Base-by-base conservation (phyloP, 1,284 basidiomycete genomes). In the Singerocomus inundabilis region DNA sequence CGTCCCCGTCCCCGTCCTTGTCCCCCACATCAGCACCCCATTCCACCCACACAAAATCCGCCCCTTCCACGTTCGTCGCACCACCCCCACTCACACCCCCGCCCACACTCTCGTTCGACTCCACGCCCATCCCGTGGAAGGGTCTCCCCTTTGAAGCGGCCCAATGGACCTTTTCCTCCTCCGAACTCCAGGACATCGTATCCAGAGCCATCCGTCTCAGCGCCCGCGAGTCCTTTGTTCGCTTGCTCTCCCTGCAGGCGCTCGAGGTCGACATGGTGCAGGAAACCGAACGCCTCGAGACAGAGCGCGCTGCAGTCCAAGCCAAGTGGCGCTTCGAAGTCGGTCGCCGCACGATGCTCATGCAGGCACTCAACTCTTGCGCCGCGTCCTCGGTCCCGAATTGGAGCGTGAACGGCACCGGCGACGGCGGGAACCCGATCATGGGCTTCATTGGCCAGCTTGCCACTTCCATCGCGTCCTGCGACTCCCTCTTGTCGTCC, bases 171-270 rank as follows among this genome's bases (percentile, higher is more conserved):
- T 77, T 89, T 49, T 77, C 78, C 26, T 86, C 83, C 0, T 55
- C 70, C 26, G 84, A 91, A 58, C 76, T 91, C 33, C 88, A 90
- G 60, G 73, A 78, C 16, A 79, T 89, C 53, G 88, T 90, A 21
- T 84, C 85, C 16, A 74, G 79, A 7, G 85, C 86, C 10, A 89
- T 91, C 58, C 79, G 84, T 16, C 72, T 79, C 30, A 85, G 84
- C 13, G 82, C 85, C 1, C 74, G 78, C 54, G 84, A 88, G 52
- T 83, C 83, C 1, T 87, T 84, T 57, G 81, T 91, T 42, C 84
- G 85, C 4, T 70, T 90, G 4, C 72, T 90, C 21, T 78, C 84
- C 7, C 59, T 79, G 13, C 77, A 85, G 10, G 77, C 77, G 7
- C 70, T 86, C 46, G 84, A 88, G 52, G 71, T 67, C 25, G 75